Percentiles rank a stretch among this genome's conserved stretches.
Evolutionary conservation across 2,329 filamentous ascomycete species (phyloP).

Genomic region (Cladorrhinum sp.): DNA sequence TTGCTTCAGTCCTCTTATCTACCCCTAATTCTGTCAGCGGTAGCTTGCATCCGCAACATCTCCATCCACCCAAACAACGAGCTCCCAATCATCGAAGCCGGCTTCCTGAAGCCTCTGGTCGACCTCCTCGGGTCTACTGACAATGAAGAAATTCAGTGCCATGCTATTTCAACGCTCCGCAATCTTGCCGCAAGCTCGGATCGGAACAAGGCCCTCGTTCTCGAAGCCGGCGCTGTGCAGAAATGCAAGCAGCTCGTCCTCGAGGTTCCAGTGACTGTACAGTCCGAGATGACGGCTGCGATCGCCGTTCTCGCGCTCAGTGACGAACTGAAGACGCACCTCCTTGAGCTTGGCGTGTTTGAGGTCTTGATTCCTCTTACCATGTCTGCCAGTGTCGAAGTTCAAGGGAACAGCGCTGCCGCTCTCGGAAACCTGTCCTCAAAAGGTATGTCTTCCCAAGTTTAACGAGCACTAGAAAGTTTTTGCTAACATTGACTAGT

Average conservation of each 20-base stretch:
- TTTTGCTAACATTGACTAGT: conserved; percentile 51
- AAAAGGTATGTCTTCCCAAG: conserved; percentile 62
- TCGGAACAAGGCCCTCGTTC: conserved; percentile 94
- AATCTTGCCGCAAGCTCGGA: conserved; percentile 97
- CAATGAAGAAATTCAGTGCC: conserved; percentile 98
- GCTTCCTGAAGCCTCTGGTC: conserved; percentile 89
- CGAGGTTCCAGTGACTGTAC: conserved; percentile 87
- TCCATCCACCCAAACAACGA: conserved; percentile 98
- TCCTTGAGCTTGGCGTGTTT: conserved; percentile 89
- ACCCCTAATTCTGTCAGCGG: conserved; percentile 90
- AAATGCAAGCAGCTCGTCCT: conserved; percentile 98
- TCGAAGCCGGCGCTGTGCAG: conserved; percentile 94
- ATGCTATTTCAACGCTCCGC: conserved; percentile 93
- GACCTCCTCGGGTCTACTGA: conserved; percentile 92
- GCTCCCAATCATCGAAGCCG: conserved; percentile 96
- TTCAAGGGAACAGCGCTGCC: conserved; percentile 96
- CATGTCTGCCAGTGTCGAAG: conserved; percentile 92
- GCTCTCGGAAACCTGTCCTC: conserved; percentile 94
- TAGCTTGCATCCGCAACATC: conserved; percentile 98
- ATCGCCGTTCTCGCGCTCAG: conserved; percentile 94
- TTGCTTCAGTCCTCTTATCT: conserved; percentile 94
- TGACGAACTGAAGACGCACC: conserved; percentile 89
- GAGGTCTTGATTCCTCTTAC: conserved; percentile 95
- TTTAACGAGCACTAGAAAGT: not conserved
- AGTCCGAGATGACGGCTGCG: conserved; percentile 99